Evolutionary conservation across 176 grass and related monocot genomes (phyloP), one percentile per base, ranked within the genome.

Genomic region (Oryza meyeriana): DNA sequence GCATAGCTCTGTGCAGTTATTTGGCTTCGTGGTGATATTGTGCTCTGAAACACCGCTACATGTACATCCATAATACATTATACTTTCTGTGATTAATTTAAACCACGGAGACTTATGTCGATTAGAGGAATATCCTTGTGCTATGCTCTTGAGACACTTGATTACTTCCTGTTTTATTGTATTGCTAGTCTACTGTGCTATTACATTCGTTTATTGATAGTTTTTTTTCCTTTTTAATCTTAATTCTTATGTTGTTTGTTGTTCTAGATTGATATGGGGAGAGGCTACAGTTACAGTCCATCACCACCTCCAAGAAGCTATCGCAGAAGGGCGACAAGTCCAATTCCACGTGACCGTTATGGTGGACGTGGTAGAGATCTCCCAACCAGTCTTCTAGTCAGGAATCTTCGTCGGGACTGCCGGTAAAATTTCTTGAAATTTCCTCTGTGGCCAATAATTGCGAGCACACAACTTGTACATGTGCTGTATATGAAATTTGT

Each of bases 341-440:
- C 96, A 57, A 92, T 93, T 12, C 82, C 91, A 1, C 81, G 87
- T 72, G 89, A 75, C 50, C 74, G 88, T 58, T 85, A 92, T 77
- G 77, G 61, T 78, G 74, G 82, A 11, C 88, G 80, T 18, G 85
- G 85, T 85, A 88, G 93, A 88, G 96, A 95, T 80, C 85, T 91
- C 12, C 96, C 96, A 30, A 99, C 96, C 48, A 99, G 96, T 57
- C 93, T 99, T 83, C 81, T 99, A 74, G 96, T 95, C 40, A 83
- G 93, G 63, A 95, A 99, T 82, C 96, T 99, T 57, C 91, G 87
- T 16, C 83, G 83, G 5, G 96, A 95, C 27, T 99, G 96, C 74
- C 78, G 88, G 84, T 90, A 74, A 78, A 71, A 6, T 61, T 47
- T 68, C 2, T 31, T 18, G 0, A 40, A 82, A 27, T 2, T 73